Conservation (phyloP, 352 stramenopile genomes). For the Phytophthora crassamura region DNA sequence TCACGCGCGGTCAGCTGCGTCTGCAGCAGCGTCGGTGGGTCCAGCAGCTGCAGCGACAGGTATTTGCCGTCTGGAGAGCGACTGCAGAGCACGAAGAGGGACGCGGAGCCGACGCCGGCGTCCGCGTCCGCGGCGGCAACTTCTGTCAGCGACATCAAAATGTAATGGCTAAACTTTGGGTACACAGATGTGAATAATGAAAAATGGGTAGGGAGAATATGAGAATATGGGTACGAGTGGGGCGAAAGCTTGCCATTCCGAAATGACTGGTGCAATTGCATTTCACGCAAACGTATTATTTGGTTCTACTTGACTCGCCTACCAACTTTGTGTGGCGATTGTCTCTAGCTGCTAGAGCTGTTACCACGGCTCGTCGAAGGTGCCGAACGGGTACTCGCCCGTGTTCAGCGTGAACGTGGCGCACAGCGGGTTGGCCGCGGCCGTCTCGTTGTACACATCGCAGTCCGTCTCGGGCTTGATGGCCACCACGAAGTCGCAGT, state of each 20-base stretch:
- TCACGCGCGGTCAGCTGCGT: conserved; percentile 39
- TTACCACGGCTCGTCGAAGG: conserved; percentile 34
- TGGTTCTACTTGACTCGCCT: too few species aligned
- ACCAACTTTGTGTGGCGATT: too few species aligned
- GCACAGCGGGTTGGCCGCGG: conserved; percentile 36
- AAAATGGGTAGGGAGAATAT: too few species aligned
- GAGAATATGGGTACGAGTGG: too few species aligned
- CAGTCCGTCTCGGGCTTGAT: conserved; percentile 70
- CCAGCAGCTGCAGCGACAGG: conserved; percentile 45
- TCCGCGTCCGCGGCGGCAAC: conserved; percentile 6
- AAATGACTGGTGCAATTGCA: too few species aligned
- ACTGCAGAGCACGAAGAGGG: background rate
- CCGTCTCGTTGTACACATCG: conserved; percentile 40
- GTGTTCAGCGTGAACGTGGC: conserved; percentile 44
- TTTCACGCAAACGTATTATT: too few species aligned
- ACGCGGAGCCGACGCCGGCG: background rate
- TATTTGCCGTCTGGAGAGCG: conserved; percentile 25
- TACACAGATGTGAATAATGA: too few species aligned
- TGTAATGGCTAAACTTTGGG: too few species aligned
- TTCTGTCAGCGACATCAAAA: conserved; percentile 28
- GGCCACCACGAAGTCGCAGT: conserved; percentile 59
- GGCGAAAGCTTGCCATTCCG: too few species aligned
- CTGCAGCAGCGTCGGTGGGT: conserved; percentile 40
- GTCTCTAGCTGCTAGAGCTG: too few species aligned
- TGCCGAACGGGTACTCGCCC: conserved; percentile 35